Evolutionary conservation across 2,329 filamentous ascomycete species (phyloP).

Genomic region (Ophiostoma sp.): DNA sequence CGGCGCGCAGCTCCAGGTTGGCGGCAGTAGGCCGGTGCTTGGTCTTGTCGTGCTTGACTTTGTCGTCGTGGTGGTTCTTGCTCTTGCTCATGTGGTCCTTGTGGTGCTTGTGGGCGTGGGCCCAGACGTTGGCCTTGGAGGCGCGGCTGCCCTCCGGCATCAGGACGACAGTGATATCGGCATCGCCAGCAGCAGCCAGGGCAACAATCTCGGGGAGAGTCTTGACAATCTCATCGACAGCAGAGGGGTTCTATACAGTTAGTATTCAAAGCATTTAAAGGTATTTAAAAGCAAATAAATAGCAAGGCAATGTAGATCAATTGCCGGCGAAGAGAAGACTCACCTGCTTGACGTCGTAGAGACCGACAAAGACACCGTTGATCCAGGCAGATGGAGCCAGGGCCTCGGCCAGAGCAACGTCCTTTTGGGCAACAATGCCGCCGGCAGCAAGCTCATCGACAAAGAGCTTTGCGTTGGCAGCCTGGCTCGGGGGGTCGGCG

Average conservation of each 20-base stretch:
- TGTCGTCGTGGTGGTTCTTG: constrained; percentile 18
- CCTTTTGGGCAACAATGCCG: constrained; percentile 29
- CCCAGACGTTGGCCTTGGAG: constrained; percentile 39
- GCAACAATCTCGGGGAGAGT: constrained; percentile 43
- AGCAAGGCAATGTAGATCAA: no score
- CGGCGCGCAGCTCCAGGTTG: constrained; percentile 39
- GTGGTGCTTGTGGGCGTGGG: constrained; percentile 29
- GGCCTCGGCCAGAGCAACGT: constrained; percentile 38
- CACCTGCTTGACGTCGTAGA: constrained; percentile 45
- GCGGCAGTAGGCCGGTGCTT: background rate
- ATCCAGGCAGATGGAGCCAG: constrained; percentile 40
- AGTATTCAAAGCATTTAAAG: background rate
- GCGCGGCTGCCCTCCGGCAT: constrained; percentile 44
- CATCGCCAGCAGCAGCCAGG: constrained; percentile 45
- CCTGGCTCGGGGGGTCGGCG: constrained; percentile 41
- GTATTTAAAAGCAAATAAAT: no score
- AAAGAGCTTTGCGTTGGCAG: constrained; percentile 41
- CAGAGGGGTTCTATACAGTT: constrained; percentile 36
- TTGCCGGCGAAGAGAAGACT: constrained; percentile 7
- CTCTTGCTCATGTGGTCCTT: constrained; percentile 1
- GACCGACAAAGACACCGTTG: constrained; percentile 40
- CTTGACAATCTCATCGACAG: constrained; percentile 42
- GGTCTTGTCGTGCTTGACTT: constrained; percentile 10
- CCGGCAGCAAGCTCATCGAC: constrained; percentile 39
- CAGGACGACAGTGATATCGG: constrained; percentile 54